Base-by-base conservation (phyloP, 441 rosid genomes). In the Euphorbia celastroides region DNA sequence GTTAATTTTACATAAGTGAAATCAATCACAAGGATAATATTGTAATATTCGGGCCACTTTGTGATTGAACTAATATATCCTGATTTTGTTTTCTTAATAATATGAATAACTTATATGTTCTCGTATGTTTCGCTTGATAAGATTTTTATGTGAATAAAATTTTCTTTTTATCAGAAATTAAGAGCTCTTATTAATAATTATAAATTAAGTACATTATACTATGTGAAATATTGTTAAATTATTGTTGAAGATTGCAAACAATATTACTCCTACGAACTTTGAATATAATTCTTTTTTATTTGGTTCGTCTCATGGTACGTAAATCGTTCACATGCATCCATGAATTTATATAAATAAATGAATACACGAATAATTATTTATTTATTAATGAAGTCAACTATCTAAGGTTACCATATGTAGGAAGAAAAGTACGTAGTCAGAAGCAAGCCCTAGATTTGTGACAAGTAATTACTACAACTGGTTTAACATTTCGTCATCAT, bases 381-480 rank as follows among this genome's bases (percentile, higher is more conserved):
- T 38, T 38, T 38, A 38, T 38, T 38, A 1, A 44, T 0, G 3
- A 54, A 54, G 77, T 79, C 85, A 82, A 74, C 79, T 74, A 14
- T 67, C 48, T 64, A 16, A 20, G 34, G 62, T 75, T 60, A 42
- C 62, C 31, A 67, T 44, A 75, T 63, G 55, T 48, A 75, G 79
- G 55, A 54, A 75, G 79, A 36, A 82, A 77, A 74, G 56, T 68
- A 51, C 56, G 22, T 19, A 61, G 72, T 78, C 71, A 76, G 70
- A 80, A 77, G 78, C 72, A 79, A 70, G 60, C 79, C 81, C 69
- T 64, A 60, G 62, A 71, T 48, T 66, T 52, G 68, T 56, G 78
- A 82, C 86, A 84, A 54, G 79, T 78, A 77, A 75, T 80, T 79
- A 60, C 78, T 78, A 57, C 66, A 70, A 69, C 54, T 7, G 26